Evolutionary conservation across 345 rosid species (phyloP).

Genomic region (Eucalyptus sp.): DNA sequence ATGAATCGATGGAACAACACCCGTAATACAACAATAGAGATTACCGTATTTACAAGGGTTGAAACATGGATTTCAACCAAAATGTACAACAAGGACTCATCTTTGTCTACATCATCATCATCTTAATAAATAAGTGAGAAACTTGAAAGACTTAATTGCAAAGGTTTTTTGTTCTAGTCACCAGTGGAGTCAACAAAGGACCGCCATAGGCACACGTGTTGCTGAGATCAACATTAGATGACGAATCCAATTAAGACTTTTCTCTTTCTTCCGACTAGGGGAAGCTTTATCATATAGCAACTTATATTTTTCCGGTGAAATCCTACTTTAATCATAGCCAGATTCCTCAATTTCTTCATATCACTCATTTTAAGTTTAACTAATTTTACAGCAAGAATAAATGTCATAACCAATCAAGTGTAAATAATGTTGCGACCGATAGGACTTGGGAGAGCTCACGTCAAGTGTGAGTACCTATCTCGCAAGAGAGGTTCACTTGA

Average conservation of each 20-base stretch:
- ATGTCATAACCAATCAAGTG: neutral
- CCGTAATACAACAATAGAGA: neutral
- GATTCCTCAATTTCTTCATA: neutral
- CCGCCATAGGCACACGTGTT: neutral
- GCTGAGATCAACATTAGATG: neutral
- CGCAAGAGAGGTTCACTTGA: rapidly evolving
- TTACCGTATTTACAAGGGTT: rapidly evolving
- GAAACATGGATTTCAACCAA: neutral
- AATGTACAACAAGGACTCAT: neutral
- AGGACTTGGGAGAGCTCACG: rapidly evolving
- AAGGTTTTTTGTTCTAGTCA: rapidly evolving
- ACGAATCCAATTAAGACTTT: neutral
- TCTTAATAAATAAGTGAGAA: neutral
- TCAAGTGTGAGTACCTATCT: rapidly evolving
- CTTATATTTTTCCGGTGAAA: neutral
- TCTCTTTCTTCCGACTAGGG: neutral
- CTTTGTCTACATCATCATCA: neutral
- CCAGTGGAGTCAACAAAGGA: rapidly evolving
- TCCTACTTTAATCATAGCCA: rapidly evolving
- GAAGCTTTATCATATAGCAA: neutral
- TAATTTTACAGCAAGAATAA: neutral
- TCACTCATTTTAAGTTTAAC: neutral
- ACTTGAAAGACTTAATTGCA: neutral
- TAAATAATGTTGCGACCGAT: rapidly evolving
- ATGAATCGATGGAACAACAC: too few relatives aligned